These are phyloP conservation scores for Ananas comosus DNA, from an alignment of 176 grass and related monocot genomes.

Conservation along the genomic window DNA sequence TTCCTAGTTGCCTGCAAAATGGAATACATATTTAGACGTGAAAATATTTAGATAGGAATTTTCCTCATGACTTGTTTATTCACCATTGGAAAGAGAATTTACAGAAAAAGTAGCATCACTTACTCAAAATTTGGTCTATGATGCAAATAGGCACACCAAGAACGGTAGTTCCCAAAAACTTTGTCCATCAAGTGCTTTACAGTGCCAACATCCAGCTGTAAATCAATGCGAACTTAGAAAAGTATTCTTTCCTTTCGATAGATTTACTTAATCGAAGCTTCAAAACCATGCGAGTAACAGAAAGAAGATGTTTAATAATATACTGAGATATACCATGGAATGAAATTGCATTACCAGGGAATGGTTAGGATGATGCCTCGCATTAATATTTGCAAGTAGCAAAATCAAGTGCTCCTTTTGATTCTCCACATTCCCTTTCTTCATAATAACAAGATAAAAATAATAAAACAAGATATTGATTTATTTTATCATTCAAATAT, in stretches of 20 bases:
- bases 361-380: conserved; percentile 31
- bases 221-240: conserved; percentile 15
- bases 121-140: conserved; percentile 40
- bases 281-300: conserved; percentile 11
- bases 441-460: conserved; percentile 26
- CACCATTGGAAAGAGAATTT: not conserved
- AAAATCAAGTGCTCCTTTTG: conserved; percentile 99
- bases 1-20: conserved; percentile 24
- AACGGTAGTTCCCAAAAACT: conserved; percentile 71
- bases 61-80: not conserved
- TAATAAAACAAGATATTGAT: conserved; percentile 16
- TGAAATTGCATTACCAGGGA: conserved; percentile 35
- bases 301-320: not conserved
- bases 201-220: conserved; percentile 41
- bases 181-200: conserved; percentile 35
- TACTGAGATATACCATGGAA: conserved; percentile 5
- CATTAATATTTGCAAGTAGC: conserved; percentile 82
- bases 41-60: not conserved
- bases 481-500: not conserved
- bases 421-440: conserved; percentile 95
- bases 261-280: conserved; percentile 1
- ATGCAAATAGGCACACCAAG: conserved; percentile 87
- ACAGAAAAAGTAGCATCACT: conserved; percentile 7
- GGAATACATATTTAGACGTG: conserved; percentile 2
- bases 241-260: conserved; percentile 5